Evolutionary conservation across 495 filamentous ascomycete genomes (phyloP).

Genomic region (Neurospora sp.): DNA sequence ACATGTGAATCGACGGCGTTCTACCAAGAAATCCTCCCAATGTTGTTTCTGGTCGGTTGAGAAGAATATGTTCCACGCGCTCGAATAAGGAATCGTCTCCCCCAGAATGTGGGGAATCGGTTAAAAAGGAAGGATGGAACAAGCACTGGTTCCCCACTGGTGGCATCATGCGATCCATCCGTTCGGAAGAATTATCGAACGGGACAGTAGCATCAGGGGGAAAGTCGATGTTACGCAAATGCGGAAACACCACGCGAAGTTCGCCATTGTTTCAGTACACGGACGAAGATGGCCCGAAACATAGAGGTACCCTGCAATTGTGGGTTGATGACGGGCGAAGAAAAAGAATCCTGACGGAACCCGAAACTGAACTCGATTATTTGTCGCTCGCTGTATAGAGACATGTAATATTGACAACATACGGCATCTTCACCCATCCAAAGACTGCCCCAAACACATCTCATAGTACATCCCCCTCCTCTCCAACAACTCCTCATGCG

Average conservation of each 20-base stretch:
- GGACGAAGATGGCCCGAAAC: not conserved
- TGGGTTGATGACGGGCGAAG: not conserved
- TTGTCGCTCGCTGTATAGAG: not conserved
- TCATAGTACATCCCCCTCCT: conserved; percentile 33
- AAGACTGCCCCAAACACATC: conserved; percentile 25
- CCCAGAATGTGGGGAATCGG: not conserved
- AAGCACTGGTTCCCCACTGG: not conserved
- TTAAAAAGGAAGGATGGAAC: not conserved
- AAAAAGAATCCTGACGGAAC: not conserved
- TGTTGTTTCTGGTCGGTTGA: not conserved
- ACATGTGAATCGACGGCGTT: not conserved
- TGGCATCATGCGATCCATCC: not conserved
- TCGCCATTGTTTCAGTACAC: not conserved
- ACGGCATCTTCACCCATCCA: conserved; percentile 6
- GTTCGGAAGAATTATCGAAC: not conserved
- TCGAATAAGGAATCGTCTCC: not conserved
- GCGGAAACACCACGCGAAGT: not conserved
- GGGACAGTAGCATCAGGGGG: not conserved
- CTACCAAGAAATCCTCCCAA: not conserved
- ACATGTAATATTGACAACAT: too few relatives aligned
- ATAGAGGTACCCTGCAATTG: not conserved
- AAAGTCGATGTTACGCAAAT: not conserved
- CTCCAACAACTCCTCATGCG: conserved; percentile 36
- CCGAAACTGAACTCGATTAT: not conserved
- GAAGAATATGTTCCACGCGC: not conserved